phyloP scores from a whole-genome alignment of 1,284 basidiomycete species.

The Cryptococcus amylolentus region DNA sequence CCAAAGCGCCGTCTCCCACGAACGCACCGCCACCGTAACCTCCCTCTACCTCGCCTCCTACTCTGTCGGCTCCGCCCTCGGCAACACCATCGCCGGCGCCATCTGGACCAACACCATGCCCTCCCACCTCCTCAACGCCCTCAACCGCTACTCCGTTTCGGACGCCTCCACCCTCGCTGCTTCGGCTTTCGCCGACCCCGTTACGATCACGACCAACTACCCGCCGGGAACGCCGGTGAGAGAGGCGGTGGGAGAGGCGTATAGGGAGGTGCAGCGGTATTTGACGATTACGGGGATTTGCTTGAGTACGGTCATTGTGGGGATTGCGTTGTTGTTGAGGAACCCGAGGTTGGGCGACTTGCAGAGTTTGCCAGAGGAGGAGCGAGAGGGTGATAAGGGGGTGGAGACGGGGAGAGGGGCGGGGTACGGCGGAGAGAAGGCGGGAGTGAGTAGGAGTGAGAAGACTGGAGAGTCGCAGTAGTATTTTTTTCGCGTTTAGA shows the following conservation, averaged over 20 bases:
- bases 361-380: conserved; percentile 34
- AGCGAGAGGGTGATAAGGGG: conserved; percentile 8
- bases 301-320: conserved; percentile 27
- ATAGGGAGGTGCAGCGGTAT: conserved; percentile 37
- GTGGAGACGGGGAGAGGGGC: too few species aligned
- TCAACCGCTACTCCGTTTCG: conserved; percentile 13
- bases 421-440: not conserved
- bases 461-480: not conserved
- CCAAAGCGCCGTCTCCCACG: conserved; percentile 49
- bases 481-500: not conserved
- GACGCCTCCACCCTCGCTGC: conserved; percentile 40
- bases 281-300: conserved; percentile 44
- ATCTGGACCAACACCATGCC: conserved; percentile 45
- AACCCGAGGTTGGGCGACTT: conserved; percentile 36
- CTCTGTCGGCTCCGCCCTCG: conserved; percentile 49
- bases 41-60: conserved; percentile 49
- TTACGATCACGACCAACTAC: conserved; percentile 37
- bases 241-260: conserved; percentile 34
- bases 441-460: not conserved
- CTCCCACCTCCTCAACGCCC: conserved; percentile 11
- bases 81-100: conserved; percentile 48
- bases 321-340: conserved; percentile 23
- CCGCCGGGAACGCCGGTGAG: conserved; percentile 44
- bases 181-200: conserved; percentile 41
- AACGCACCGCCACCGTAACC: conserved; percentile 48